Evolutionary conservation across 192 early-diverging fungal genomes (phyloP), one percentile per base, ranked within the genome.

Genomic region (Podila clonocystis): DNA sequence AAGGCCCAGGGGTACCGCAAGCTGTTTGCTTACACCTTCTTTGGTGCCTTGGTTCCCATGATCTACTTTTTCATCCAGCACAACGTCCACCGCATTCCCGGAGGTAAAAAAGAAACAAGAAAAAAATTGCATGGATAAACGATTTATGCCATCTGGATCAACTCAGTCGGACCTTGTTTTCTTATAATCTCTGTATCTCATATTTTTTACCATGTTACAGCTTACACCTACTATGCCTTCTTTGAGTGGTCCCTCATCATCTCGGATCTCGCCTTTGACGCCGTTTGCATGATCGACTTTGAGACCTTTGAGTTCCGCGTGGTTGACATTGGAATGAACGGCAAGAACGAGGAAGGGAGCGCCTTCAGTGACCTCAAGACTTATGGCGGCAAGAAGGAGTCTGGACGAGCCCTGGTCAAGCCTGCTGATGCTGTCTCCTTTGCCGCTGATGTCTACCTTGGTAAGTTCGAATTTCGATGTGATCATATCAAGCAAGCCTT

Each of bases 181-280:
- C 52, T 52, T 22, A 20, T 20, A 48, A 19, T 60, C 49, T 45
- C 9, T 12, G 4, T 17, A 45, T 45, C 1, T 45, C 29, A 31
- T 30, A 20, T 22, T 63, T 26, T 67, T 64, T 59, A 11, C 1
- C 17, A 17, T 61, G 24, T 41, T 30, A 8, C 76, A 83, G 94
- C 94, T 3, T 93, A 95, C 68, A 93, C 91, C 22, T 87, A 80
- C 57, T 95, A 95, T 67, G 91, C 93, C 36, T 94, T 94, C 84
- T 95, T 94, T 70, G 93, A 94, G 68, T 95, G 93, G 93, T 87
- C 91, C 13, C 76, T 95, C 26, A 95, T 95, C 58, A 31, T 93
- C n/a, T 92, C 93, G 45, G 91, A 93, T 70, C 90, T 95, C 20
- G 86, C 88, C 67, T 94, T 91, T 70, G 93, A 94, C 67, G 91